Evolutionary conservation across 768 basidiomycete genomes (phyloP), one percentile per base, ranked within the genome.

Genomic region (Mycena galopus): DNA sequence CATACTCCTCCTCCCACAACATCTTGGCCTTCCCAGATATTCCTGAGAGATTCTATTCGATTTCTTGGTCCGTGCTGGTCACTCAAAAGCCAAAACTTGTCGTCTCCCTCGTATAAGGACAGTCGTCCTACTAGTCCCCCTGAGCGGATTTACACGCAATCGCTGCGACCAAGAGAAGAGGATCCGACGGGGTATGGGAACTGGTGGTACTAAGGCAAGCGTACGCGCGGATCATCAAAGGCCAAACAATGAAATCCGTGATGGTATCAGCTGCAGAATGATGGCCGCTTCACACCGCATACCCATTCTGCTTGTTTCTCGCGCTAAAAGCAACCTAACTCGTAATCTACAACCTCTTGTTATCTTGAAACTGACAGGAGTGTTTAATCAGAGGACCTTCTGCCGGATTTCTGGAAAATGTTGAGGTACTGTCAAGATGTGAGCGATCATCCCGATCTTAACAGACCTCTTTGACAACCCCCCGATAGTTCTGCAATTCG

Each of bases 11-110:
- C 25, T 53, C 51, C 51, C 25, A 53, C 51, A 53, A 53, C 51
- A 53, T 53, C 51, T 27, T 53, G 25, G n/a, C n/a, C 51, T 53
- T 53, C 51, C 51, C 51, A 14, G 51, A 53, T 53, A 53, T 53
- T 27, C 51, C 25, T 53, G 51, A 53, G 25, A 53, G 25, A 53
- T 53, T 53, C 51, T 29, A 53, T 27, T 53, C 14, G 25, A 16
- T 53, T 16, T 16, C 4, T 53, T 14, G 10, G 51, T 53, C 51
- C 25, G 47, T 27, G 25, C 51, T 53, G 51, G 25, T 53, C 25
- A 53, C 51, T 53, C 51, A 9, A 53, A 12, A 53, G 51, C n/a
- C n/a, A n/a, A n/a, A n/a, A n/a, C n/a, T n/a, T n/a, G n/a, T 53
- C 51, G 51, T 53, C 25, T 53, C 51, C 25, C 51, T 53, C 51